phyloP scores from a whole-genome alignment of 768 basidiomycete species.

The Termitomyces sp. region DNA sequence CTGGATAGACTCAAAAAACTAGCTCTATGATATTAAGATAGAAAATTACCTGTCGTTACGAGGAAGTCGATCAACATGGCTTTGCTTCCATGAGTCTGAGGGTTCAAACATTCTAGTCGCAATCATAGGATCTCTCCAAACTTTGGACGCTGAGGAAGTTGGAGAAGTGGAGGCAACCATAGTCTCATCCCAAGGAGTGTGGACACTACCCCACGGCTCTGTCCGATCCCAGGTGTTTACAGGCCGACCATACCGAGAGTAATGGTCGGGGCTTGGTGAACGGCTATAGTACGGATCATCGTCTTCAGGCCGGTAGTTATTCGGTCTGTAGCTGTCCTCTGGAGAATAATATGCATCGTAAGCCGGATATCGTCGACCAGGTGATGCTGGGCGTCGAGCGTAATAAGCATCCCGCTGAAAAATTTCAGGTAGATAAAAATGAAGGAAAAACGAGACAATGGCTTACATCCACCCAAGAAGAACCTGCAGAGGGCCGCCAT shows the following conservation, averaged over 20 bases:
- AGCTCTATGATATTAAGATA: background rate
- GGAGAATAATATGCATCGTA: conserved; percentile 50
- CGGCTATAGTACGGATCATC: conserved; percentile 32
- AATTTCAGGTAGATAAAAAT: background rate
- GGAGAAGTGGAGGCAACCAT: conserved; percentile 35
- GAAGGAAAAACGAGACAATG: conserved; percentile 2
- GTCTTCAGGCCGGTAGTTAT: conserved; percentile 17
- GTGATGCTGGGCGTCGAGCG: conserved; percentile 43
- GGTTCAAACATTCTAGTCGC: conserved; percentile 63
- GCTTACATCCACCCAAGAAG: conserved; percentile 37
- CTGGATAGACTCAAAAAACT: conserved; percentile 2
- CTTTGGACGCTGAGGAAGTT: conserved; percentile 21
- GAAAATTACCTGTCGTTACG: conserved; percentile 36
- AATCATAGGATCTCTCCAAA: conserved; percentile 26
- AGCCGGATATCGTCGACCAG: conserved; percentile 34
- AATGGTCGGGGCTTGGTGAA: conserved; percentile 50
- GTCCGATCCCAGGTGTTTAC: conserved; percentile 43
- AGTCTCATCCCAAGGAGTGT: conserved; percentile 37
- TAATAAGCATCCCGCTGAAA: conserved; percentile 29
- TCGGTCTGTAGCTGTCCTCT: conserved; percentile 15
- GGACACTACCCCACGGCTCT: conserved; percentile 33
- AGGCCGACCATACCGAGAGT: conserved; percentile 30
- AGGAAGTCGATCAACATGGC: conserved; percentile 37
- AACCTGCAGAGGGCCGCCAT: conserved; percentile 26
- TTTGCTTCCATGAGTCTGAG: conserved; percentile 66